These are phyloP conservation scores for Solanum tarapatanum DNA, from an alignment of 257 asterid genomes.

Conservation along the genomic window DNA sequence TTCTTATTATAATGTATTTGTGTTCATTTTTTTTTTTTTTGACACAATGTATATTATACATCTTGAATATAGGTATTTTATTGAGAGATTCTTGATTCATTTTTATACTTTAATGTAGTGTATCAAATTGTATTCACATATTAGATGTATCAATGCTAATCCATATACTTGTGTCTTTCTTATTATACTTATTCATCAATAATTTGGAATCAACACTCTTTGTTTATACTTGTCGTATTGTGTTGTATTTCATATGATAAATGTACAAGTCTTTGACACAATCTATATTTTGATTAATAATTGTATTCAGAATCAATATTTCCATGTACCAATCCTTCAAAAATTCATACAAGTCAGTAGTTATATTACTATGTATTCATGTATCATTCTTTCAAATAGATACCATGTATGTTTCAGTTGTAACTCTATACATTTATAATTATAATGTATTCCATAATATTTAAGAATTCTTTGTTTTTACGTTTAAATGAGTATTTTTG, in stretches of 20 bases:
- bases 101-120: background rate
- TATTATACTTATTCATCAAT: background rate
- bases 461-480: too few relatives aligned
- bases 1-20: background rate
- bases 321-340: too few relatives aligned
- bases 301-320: background rate
- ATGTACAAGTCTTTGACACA: background rate
- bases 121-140: background rate
- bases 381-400: background rate
- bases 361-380: background rate
- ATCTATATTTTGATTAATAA: too few relatives aligned
- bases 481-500: too few relatives aligned
- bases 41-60: too few relatives aligned
- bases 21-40: too few relatives aligned
- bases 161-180: background rate
- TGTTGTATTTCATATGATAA: too few relatives aligned
- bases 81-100: background rate
- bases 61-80: too few relatives aligned
- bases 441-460: too few relatives aligned
- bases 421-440: too few relatives aligned
- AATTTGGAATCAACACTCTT: background rate
- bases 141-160: background rate
- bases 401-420: too few relatives aligned
- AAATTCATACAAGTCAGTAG: background rate
- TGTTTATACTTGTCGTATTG: too few relatives aligned